Evolutionary conservation across 2,329 filamentous ascomycete species (phyloP), one percentile per base, ranked within the genome.

Genomic region (Aquanectria penicillioides): DNA sequence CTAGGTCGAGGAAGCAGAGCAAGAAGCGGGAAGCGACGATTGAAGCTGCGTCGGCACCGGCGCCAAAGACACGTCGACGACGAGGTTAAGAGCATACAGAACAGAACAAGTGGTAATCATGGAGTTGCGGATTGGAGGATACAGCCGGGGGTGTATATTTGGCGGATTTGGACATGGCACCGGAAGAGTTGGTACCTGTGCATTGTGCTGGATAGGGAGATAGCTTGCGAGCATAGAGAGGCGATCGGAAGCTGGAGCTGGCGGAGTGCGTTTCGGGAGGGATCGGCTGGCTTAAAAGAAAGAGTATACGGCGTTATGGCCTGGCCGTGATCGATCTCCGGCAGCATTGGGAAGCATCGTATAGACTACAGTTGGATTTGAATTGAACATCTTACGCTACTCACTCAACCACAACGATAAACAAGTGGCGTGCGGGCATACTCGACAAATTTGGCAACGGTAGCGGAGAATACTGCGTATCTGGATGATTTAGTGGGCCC

Each of bases 1-100:
- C 81, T 5, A 76, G 82, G 59, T 68, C 78, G 18, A 77, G 79
- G 64, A 87, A 86, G 74, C 79, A 81, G 61, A 78, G 75, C 13
- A 81, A 78, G 70, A 86, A 85, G 73, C 79, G 82, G 51, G 81
- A 83, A 69, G 79, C 77, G 23, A 61, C 64, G 46, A 68, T 59
- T n/a, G 75, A 76, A 29, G n/a, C n/a, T n/a, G 63, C 68, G 5
- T 59, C 67, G 7, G 63, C 62, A n/a, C 70, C 73, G 6, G 64
- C 69, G 17, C 46, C 70, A 22, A 77, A 77, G 61, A 63, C 70
- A 6, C 65, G 74, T 26, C 68, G 71, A 41, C 72, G 71, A 41
- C 70, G 60, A 64, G 44, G 34, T 40, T 52, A 26, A 34, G 18
- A 20, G 31, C 26, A 36, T 34, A 17, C 41, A 48, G 34, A 41